These are phyloP conservation scores for Cutaneotrichosporon sp. DNA, from an alignment of 1,284 basidiomycete species.

Conservation along the genomic window DNA sequence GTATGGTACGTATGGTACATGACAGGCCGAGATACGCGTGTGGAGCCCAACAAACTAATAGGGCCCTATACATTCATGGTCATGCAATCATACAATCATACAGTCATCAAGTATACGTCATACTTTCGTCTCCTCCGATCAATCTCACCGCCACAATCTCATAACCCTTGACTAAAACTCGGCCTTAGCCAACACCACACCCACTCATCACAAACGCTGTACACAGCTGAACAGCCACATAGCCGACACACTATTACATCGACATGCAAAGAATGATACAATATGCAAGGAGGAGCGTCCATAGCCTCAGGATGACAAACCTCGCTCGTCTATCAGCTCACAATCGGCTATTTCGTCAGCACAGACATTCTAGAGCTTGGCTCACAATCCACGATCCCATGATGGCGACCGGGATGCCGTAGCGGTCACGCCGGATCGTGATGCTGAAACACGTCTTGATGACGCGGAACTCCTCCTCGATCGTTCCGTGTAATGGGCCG, in stretches of 20 bases:
- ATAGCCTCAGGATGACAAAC: background rate
- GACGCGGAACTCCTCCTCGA: conserved; percentile 64
- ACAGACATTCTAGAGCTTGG: background rate
- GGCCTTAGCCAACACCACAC: too few relatives aligned
- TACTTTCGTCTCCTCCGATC: too few relatives aligned
- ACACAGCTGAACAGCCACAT: too few relatives aligned
- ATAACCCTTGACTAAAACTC: too few relatives aligned
- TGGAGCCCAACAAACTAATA: background rate
- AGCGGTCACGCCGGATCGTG: conserved; percentile 77
- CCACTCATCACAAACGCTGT: too few relatives aligned
- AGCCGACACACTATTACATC: background rate
- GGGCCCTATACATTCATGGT: too few relatives aligned
- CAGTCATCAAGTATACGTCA: too few relatives aligned
- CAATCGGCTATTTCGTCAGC: conserved; percentile 17
- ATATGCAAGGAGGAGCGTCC: conserved; percentile 4
- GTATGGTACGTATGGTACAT: too few relatives aligned
- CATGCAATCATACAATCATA: too few relatives aligned
- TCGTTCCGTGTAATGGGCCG: conserved; percentile 14
- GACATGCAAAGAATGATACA: conserved; percentile 7
- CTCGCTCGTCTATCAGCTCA: background rate
- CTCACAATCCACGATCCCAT: conserved; percentile 60
- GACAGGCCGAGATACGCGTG: background rate
- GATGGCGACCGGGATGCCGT: conserved; percentile 87
- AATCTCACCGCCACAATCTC: too few relatives aligned
- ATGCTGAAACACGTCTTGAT: conserved; percentile 95